A percentile compares a stretch with the other conserved stretches of the same genome.
These are phyloP conservation scores for Sisymbrium irio DNA, from an alignment of 345 rosid genomes.

Conservation along the genomic window DNA sequence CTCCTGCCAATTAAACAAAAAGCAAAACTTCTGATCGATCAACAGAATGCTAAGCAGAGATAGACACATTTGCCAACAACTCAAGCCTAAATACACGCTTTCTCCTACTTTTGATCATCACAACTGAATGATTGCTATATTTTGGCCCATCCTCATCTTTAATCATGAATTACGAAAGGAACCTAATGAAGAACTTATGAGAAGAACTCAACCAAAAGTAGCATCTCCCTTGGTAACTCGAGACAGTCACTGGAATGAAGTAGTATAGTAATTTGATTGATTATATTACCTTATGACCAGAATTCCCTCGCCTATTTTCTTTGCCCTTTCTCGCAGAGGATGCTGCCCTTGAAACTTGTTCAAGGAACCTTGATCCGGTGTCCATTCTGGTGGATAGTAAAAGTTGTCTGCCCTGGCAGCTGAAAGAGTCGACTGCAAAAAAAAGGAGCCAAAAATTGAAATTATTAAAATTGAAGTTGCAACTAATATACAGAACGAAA, in stretches of 20 bases:
- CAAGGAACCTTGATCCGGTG: slow-evolving; percentile 85
- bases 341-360: slow-evolving; percentile 98
- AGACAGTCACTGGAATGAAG: background rate
- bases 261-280: background rate
- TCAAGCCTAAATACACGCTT: background rate
- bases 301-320: slow-evolving; percentile 84
- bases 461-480: background rate
- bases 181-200: background rate
- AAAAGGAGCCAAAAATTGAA: slow-evolving; percentile 2
- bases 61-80: background rate
- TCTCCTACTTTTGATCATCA: background rate
- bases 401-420: slow-evolving; percentile 98
- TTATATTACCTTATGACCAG: slow-evolving; percentile 72
- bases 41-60: background rate
- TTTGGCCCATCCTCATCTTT: background rate
- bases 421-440: slow-evolving; percentile 84
- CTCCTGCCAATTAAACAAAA: background rate
- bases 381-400: slow-evolving; percentile 97
- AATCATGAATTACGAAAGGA: background rate
- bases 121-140: background rate
- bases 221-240: background rate
- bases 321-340: slow-evolving; percentile 93
- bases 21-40: background rate
- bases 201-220: background rate
- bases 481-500: background rate